These are phyloP conservation scores for Jaminaea rosea DNA, from an alignment of 1,284 basidiomycete species.

Conservation along the genomic window DNA sequence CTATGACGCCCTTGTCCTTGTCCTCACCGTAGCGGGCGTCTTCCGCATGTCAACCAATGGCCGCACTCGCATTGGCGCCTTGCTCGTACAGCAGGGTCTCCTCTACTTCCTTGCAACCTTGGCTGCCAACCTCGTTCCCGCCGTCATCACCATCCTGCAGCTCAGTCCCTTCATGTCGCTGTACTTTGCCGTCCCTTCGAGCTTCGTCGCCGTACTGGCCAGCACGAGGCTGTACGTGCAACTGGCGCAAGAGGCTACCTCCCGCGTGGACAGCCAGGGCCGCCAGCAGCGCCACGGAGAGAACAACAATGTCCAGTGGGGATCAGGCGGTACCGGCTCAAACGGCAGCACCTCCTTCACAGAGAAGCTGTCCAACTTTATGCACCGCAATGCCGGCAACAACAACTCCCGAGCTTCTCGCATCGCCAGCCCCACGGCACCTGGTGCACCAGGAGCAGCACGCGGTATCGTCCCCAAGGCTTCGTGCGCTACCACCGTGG, in stretches of 20 bases:
- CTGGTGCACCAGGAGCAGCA: no score
- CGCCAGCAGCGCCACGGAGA: no score
- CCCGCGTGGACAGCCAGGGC: no score
- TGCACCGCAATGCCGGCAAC: no score
- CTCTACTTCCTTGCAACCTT: slow-evolving; percentile 28
- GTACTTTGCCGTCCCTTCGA: slow-evolving; percentile 20
- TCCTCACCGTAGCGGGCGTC: slow-evolving; percentile 26
- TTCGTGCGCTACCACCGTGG: no score
- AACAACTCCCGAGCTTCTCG: no score
- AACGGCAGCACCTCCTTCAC: no score
- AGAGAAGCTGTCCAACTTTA: no score
- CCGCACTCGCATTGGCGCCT: slow-evolving; percentile 19
- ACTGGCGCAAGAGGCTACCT: slow-evolving; percentile 21
- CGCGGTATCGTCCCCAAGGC: no score
- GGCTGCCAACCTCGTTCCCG: slow-evolving; percentile 21
- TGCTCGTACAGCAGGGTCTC: slow-evolving; percentile 26
- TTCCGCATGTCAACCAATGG: slow-evolving; percentile 14
- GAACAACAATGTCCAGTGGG: no score
- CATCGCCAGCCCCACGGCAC: no score
- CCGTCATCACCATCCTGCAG: slow-evolving; percentile 19
- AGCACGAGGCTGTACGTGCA: slow-evolving; percentile 27
- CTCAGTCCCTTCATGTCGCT: slow-evolving; percentile 30
- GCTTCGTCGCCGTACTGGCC: slow-evolving; percentile 22
- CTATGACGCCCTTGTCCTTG: slow-evolving; percentile 12
- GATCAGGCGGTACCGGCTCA: no score